Evolutionary conservation across 176 grass and related monocot species (phyloP).

Genomic region (Stipa capillata): DNA sequence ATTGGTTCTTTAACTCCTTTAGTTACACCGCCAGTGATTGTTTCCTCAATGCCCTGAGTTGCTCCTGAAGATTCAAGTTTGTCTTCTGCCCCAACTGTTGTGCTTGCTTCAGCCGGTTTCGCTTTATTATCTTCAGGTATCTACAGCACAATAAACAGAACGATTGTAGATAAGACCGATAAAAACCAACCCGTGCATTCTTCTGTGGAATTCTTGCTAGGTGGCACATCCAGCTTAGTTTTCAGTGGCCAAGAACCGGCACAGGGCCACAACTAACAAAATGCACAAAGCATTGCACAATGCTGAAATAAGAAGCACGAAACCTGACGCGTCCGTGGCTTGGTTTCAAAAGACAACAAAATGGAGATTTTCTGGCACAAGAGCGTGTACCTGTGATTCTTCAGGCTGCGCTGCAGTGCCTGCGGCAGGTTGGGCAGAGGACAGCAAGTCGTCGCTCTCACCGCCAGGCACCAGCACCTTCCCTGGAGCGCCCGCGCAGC

Average conservation of each 20-base stretch:
- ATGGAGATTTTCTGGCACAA: not conserved
- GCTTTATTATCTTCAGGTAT: conserved; percentile 20
- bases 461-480: conserved; percentile 61
- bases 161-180: not conserved
- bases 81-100: conserved; percentile 1
- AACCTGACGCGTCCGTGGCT: not conserved
- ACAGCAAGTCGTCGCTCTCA: conserved; percentile 36
- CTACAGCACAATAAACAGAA: not conserved
- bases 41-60: not conserved
- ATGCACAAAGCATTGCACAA: not conserved
- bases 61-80: conserved; percentile 12
- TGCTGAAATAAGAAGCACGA: not conserved
- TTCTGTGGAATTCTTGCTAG: not conserved
- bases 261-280: not conserved
- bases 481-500: conserved; percentile 30
- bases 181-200: not conserved
- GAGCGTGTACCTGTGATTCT: conserved; percentile 28
- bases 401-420: not conserved
- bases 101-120: conserved; percentile 4
- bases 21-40: not conserved
- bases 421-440: conserved; percentile 16
- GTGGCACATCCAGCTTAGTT: not conserved
- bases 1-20: conserved; percentile 21
- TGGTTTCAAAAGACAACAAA: not conserved
- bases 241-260: conserved; percentile 1